Evolutionary conservation across 2,329 filamentous ascomycete genomes (phyloP).

Genomic region (Paradendryphiella salina): DNA sequence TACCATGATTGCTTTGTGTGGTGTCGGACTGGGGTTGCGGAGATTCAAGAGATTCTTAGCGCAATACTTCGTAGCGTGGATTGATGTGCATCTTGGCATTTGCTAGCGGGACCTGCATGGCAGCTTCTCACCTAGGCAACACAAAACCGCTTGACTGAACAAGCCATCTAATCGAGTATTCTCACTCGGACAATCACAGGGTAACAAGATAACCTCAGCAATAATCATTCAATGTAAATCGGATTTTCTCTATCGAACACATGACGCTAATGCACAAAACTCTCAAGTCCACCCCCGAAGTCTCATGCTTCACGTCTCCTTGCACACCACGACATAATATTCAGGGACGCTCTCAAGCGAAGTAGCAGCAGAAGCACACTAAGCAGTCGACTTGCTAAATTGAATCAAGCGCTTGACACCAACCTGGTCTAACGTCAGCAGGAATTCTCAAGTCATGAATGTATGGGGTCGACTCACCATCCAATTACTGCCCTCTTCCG

Average conservation of each 20-base stretch:
- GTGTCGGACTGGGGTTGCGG: conserved; percentile 21
- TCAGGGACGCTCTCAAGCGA: not conserved
- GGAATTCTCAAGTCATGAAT: conserved; percentile 1
- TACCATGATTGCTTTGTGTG: conserved; percentile 51
- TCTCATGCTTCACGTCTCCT: conserved; percentile 1
- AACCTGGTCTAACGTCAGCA: conserved; percentile 28
- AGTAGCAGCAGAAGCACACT: not conserved
- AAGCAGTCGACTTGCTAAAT: conserved; percentile 43
- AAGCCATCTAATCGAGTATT: too few species aligned
- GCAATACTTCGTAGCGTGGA: conserved; percentile 13
- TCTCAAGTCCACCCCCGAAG: not conserved
- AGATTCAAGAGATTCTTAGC: conserved; percentile 34
- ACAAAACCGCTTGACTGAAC: too few species aligned
- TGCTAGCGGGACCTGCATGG: not conserved
- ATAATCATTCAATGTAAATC: not conserved
- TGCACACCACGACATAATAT: not conserved
- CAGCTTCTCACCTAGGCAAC: not conserved
- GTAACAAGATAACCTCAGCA: not conserved
- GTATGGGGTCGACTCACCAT: conserved; percentile 49
- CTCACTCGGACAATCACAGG: too few species aligned
- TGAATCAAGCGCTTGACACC: conserved; percentile 47
- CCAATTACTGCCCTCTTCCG: conserved; percentile 56
- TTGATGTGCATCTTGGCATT: conserved; percentile 14
- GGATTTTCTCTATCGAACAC: conserved; percentile 1
- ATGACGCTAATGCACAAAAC: not conserved